Base-by-base conservation (phyloP, 805 yeast genomes). In the Starmera dryadoides region DNA sequence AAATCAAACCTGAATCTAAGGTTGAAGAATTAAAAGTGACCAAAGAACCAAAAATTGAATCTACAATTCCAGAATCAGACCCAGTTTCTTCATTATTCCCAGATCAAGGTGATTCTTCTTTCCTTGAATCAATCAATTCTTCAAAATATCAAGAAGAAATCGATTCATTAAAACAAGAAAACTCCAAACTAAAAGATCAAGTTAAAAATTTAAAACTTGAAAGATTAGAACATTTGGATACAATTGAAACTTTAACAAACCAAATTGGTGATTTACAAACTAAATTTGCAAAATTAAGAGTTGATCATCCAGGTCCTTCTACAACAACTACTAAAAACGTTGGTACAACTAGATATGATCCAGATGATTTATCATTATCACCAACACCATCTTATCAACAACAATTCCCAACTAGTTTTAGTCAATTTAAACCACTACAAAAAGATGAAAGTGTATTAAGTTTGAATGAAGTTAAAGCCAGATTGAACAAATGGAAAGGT, bases 401-500 rank as follows among this genome's bases (percentile, higher is more conserved):
- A 32, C 44, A 29, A 3, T 37, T 37, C 39, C 47, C 39, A 18
- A 41, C 47, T 3, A 46, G 21, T 4, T 41, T 35, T 36, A 40
- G 44, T 21, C 50, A 50, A 39, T 44, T 45, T 41, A 47, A 33
- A 34, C 30, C 31, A 17, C 31, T 44, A 36, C 41, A 42, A 19
- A 37, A 47, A 38, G 39, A 43, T 19, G 55, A 46, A 21, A 54
- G 60, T 31, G 39, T 53, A n/a, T 53, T 59, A 33, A 66, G 68
- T 38, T 53, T 72, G 23, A 75, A 74, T 44, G 73, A 77, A 6
- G 71, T 71, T 11, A 79, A 77, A 49, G 69, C 77, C 39, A 68
- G 73, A 34, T 60, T 89, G 47, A 66, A 70, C 54, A 77, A 76
- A 47, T 89, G 94, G 94, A 79, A 78, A 47, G 79, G 76, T 36